Percentiles rank a stretch among this genome's conserved stretches.
Evolutionary conservation across 257 asterid genomes (phyloP).

Genomic region (Gentiana straminea): DNA sequence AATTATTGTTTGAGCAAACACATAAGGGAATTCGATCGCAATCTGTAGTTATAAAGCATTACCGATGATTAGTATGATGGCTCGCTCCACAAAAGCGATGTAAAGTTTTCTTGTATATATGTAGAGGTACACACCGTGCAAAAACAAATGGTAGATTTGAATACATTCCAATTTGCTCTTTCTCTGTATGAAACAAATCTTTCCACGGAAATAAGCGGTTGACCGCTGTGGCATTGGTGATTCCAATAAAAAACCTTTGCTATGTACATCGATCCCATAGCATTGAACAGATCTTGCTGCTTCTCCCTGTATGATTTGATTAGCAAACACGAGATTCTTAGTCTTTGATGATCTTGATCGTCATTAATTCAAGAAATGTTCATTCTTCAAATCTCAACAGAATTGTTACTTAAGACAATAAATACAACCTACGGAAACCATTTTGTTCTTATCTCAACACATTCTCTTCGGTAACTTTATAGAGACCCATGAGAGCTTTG

Average conservation of each 20-base stretch:
- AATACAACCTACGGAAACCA: no score
- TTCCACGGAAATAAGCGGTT: constrained; percentile 92
- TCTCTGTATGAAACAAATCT: constrained; percentile 88
- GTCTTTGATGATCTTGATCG: no score
- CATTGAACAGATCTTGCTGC: constrained; percentile 86
- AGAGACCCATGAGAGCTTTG: no score
- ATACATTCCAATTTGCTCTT: constrained; percentile 92
- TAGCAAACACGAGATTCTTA: constrained; percentile 9
- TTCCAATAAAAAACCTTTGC: constrained; percentile 80
- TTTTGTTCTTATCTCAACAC: no score
- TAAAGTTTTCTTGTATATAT: no score
- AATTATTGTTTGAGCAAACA: constrained; percentile 51
- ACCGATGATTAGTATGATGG: neutral
- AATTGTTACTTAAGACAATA: no score
- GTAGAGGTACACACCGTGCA: constrained; percentile 53
- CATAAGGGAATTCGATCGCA: constrained; percentile 79
- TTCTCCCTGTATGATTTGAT: constrained; percentile 46
- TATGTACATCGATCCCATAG: constrained; percentile 87
- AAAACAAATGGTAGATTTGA: constrained; percentile 84
- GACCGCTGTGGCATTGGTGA: constrained; percentile 88
- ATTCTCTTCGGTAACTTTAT: no score
- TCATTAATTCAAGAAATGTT: no score
- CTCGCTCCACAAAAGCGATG: neutral
- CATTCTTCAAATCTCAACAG: no score
- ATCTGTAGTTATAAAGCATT: constrained; percentile 43